Evolutionary conservation across 2,329 filamentous ascomycete species (phyloP), one percentile per base, ranked within the genome.

Genomic region (Beauveria medogensis): DNA sequence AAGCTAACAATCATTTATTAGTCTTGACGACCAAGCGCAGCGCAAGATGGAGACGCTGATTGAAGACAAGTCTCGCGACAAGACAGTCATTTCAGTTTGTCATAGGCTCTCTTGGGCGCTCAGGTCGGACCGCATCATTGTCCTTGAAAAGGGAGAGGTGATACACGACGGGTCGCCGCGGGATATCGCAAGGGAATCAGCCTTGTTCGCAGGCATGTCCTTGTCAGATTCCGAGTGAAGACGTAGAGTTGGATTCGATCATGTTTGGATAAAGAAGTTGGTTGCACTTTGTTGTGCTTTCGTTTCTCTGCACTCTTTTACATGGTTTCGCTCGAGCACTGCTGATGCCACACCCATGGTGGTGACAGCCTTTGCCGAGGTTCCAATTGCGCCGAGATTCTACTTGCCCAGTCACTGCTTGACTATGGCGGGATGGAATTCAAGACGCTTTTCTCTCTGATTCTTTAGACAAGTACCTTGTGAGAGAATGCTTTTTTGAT

Each of bases 121-220:
- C n/a, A 56, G 14, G 26, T 56, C 54, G n/a, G 54, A 56, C n/a
- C 43, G 54, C 5, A 56, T 56, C 20, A 56, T 56, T 56, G 54
- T 56, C 28, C 43, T 56, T 26, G 54, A 56, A 22, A 47, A 56
- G 12, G 54, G 54, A 1, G 43, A 48, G 43, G n/a, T 56, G 16
- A 48, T 56, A 22, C 54, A 56, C 26, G 54, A 56, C 28, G 54
- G 54, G 28, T 12, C 54, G 28, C 41, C 54, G 43, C 41, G 12
- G 18, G 54, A 47, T 2, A 26, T 56, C n/a, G 20, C n/a, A 3
- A 56, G 24, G 8, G 54, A 40, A 16, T 56, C 54, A 9, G 28
- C 43, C 10, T 47, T 56, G n/a, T 56, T 56, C 14, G 54, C 54
- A 3, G 54, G 54, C 20, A 40, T 47, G 28, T 12, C 43, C 12